Evolutionary conservation across 116 monocot species (phyloP).

Genomic region (Dioscorea cayenensis): DNA sequence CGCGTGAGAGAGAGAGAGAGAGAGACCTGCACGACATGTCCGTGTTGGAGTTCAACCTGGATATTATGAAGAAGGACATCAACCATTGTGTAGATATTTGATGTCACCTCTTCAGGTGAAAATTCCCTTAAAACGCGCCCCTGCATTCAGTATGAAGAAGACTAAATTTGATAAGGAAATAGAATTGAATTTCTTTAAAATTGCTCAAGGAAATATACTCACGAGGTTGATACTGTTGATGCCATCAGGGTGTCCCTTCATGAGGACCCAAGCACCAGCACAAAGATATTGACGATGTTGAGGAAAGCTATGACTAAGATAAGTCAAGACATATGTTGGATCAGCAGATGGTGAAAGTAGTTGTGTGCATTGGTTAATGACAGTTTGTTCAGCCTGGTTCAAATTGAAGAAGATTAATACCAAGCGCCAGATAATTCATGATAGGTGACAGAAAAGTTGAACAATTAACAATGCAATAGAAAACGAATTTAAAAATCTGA

Average conservation of each 20-base stretch:
- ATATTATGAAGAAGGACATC: conserved; percentile 99
- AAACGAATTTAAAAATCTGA: too few species aligned
- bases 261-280: conserved; percentile 96
- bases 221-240: conserved; percentile 91
- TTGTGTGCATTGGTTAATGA: conserved; percentile 89
- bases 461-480: not conserved
- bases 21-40: conserved; percentile 62
- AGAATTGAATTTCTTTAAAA: not conserved
- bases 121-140: conserved; percentile 85
- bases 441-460: not conserved
- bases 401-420: conserved; percentile 8
- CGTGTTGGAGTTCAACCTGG: conserved; percentile 79
- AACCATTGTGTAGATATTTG: conserved; percentile 94
- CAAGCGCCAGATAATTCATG: not conserved
- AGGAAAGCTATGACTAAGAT: conserved; percentile 86
- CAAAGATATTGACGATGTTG: conserved; percentile 96
- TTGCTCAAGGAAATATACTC: conserved; percentile 8
- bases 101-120: conserved; percentile 96
- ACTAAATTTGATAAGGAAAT: not conserved
- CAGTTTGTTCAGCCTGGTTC: conserved; percentile 81
- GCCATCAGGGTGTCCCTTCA: conserved; percentile 79
- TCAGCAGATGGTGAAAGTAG: conserved; percentile 79
- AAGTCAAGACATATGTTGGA: conserved; percentile 74
- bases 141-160: conserved; percentile 22
- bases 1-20: too few species aligned